phyloP scores from a whole-genome alignment of 2,329 filamentous ascomycete species.

The Diaporthe longicolla region DNA sequence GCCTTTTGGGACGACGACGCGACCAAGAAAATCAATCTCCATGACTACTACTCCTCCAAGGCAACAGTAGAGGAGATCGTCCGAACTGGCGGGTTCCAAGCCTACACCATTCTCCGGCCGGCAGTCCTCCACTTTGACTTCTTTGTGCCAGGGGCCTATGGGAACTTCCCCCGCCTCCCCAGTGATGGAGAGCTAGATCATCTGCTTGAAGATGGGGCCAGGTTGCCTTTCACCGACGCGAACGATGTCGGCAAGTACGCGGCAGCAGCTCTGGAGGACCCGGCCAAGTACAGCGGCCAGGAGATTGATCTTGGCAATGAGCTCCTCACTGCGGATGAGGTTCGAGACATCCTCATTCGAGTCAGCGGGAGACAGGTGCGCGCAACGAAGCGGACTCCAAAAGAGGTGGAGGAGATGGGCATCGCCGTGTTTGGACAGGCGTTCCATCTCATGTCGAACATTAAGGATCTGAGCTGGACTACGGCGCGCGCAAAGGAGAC shows the following conservation, averaged over 20 bases:
- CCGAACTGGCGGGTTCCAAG: not conserved
- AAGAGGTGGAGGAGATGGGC: conserved; percentile 45
- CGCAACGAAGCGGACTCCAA: conserved; percentile 43
- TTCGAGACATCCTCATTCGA: conserved; percentile 47
- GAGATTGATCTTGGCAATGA: conserved; percentile 52
- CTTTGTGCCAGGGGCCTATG: not conserved
- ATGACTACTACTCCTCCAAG: conserved; percentile 4
- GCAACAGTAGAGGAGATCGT: conserved; percentile 19
- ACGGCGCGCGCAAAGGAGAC: conserved; percentile 41
- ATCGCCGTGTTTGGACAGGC: conserved; percentile 43
- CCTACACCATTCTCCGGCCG: conserved; percentile 21
- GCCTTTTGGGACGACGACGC: conserved; percentile 1
- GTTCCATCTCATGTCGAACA: conserved; percentile 49
- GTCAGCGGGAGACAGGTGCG: conserved; percentile 51
- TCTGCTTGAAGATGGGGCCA: conserved; percentile 43
- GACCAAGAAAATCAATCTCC: not conserved
- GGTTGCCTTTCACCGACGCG: conserved; percentile 49
- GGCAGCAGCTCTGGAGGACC: conserved; percentile 51
- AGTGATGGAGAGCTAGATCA: conserved; percentile 49
- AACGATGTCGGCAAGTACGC: conserved; percentile 53
- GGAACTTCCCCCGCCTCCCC: conserved; percentile 51
- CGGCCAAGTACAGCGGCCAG: conserved; percentile 49
- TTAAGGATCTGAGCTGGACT: conserved; percentile 45
- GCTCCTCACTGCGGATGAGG: conserved; percentile 50
- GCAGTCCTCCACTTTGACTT: conserved; percentile 16